Conservation (phyloP, 1,284 basidiomycete species). For the Malassezia arunalokei region DNA sequence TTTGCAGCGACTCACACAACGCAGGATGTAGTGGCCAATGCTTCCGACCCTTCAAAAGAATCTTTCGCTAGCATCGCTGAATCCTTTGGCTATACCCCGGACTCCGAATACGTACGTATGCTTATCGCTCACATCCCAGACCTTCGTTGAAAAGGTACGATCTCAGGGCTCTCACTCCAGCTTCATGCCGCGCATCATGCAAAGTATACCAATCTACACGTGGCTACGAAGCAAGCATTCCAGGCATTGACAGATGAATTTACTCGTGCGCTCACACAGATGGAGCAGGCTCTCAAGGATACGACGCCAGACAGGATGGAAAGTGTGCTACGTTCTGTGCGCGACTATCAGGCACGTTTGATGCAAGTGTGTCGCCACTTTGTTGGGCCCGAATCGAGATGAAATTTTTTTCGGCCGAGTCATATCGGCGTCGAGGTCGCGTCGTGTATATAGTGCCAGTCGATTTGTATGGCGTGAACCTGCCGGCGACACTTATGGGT, state of each 20-base stretch:
- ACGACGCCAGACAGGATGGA: not conserved
- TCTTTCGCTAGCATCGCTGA: constrained; percentile 1
- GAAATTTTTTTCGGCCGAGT: too few relatives aligned
- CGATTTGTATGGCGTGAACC: too few relatives aligned
- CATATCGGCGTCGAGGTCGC: too few relatives aligned
- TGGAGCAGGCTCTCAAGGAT: not conserved
- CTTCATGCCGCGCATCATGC: constrained; percentile 16
- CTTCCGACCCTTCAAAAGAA: not conserved
- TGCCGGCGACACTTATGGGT: too few relatives aligned
- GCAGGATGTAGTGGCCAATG: not conserved
- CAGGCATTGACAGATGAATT: not conserved
- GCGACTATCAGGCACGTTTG: not conserved
- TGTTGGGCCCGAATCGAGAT: too few relatives aligned
- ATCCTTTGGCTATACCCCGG: constrained; percentile 1
- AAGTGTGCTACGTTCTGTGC: not conserved
- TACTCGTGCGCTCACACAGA: not conserved
- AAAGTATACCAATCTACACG: constrained; percentile 2
- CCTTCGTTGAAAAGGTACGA: constrained; percentile 6
- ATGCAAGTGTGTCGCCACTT: not conserved
- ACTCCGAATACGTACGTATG: constrained; percentile 12
- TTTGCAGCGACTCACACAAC: not conserved
- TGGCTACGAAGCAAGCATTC: not conserved
- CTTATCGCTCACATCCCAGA: constrained; percentile 1
- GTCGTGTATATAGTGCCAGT: too few relatives aligned
- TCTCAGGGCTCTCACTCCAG: not conserved